Evolutionary conservation across 805 yeast genomes (phyloP), one percentile per base, ranked within the genome.

Genomic region (Kodamaea leandrae): DNA sequence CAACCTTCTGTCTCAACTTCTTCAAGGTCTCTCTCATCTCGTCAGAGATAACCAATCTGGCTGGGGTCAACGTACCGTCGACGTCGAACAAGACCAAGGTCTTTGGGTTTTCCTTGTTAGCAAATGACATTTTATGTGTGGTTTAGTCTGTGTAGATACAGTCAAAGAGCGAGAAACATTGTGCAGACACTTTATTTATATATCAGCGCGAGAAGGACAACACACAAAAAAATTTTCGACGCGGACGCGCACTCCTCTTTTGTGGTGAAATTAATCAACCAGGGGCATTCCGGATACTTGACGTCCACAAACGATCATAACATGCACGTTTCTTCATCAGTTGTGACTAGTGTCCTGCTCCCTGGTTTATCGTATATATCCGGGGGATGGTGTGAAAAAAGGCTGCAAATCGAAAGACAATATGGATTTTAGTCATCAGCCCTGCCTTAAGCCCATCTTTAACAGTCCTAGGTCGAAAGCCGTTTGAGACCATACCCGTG

Each of bases 41-140:
- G 57, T 79, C 77, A 47, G 89, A 80, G 54, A 85, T 68, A 41
- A 60, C 64, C 63, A 82, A 78, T 76, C 99, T 88, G 42, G 99
- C 98, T 53, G 98, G 99, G 30, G 98, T 91, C 66, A 93, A 77
- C 43, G 99, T 93, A 52, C 97, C 99, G 64, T 93, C 99, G 53
- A 93, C 99, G 60, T 93, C 99, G 70, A 93, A 93, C 51, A 93
- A 80, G 53, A 87, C 95, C 58, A 93, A 75, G 49, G 87, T 84
- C 55, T 87, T 83, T 61, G 95, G 95, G 53, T 82, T 75, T 71
- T 86, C 85, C 66, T 80, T 82, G 61, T 84, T 71, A 28, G 87
- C 66, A 60, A 84, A 86, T 50, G 83, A 80, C 78, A 68, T 75
- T 33, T 9, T 54, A 36, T 21, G 4, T 32, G 19, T 19, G 19